phyloP scores from a whole-genome alignment of 1,284 basidiomycete species.

The Ustilago crameri region DNA sequence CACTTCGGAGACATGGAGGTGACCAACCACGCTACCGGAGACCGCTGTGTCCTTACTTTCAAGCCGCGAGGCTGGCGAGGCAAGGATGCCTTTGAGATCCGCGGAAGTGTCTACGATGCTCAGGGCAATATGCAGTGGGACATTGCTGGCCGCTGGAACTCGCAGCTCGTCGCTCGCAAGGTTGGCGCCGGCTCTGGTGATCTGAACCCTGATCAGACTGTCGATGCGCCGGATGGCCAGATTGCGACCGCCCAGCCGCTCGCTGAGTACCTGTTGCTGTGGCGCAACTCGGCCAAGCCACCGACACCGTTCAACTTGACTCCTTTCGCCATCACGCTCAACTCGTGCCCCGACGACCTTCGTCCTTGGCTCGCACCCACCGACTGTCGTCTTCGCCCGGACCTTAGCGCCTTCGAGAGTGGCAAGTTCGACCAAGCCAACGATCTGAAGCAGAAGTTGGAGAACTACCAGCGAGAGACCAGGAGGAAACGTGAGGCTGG shows the following conservation, averaged over 20 bases:
- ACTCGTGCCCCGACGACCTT: constrained; percentile 79
- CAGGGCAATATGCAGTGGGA: constrained; percentile 81
- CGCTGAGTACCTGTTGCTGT: constrained; percentile 82
- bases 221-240: constrained; percentile 52
- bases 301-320: constrained; percentile 77
- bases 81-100: constrained; percentile 90
- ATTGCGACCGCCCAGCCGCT: constrained; percentile 69
- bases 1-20: constrained; percentile 94
- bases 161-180: constrained; percentile 87
- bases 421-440: constrained; percentile 92
- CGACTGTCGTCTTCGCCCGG: constrained; percentile 91
- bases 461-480: constrained; percentile 85
- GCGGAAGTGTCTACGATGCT: constrained; percentile 81
- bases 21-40: constrained; percentile 91
- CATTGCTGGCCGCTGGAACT: constrained; percentile 95
- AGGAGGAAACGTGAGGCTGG: constrained; percentile 83
- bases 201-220: constrained; percentile 77
- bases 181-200: constrained; percentile 74
- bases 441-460: constrained; percentile 83
- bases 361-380: constrained; percentile 84
- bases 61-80: constrained; percentile 95
- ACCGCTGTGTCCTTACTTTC: constrained; percentile 89
- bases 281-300: constrained; percentile 85
- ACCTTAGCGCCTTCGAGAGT: constrained; percentile 92
- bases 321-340: constrained; percentile 92